These are phyloP conservation scores for Pichia sp. DNA, from an alignment of 1,139 yeast genomes.

Conservation along the genomic window DNA sequence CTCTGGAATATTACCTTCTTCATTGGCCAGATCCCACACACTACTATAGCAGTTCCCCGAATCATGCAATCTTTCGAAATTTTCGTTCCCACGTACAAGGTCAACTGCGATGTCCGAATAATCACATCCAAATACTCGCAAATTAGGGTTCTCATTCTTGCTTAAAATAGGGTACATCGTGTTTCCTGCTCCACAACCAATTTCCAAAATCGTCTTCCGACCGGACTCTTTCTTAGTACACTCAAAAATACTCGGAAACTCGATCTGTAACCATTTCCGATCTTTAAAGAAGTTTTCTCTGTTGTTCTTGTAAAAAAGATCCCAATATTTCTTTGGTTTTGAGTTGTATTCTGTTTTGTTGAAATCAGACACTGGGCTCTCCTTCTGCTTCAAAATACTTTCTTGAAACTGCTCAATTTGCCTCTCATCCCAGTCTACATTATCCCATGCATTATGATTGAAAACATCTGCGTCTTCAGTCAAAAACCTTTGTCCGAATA, in stretches of 20 bases:
- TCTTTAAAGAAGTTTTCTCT: conserved; percentile 93
- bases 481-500: conserved; percentile 82
- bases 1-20: conserved; percentile 71
- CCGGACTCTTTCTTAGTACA: conserved; percentile 69
- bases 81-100: conserved; percentile 61
- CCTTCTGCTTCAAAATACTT: conserved; percentile 70
- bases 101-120: conserved; percentile 89
- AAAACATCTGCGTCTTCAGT: conserved; percentile 77
- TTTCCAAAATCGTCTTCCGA: conserved; percentile 73
- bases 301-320: conserved; percentile 84
- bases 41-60: conserved; percentile 59
- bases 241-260: conserved; percentile 80
- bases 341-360: conserved; percentile 75
- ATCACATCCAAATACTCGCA: conserved; percentile 81
- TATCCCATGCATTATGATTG: conserved; percentile 96
- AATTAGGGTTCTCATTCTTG: conserved; percentile 74
- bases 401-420: conserved; percentile 73
- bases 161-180: conserved; percentile 85
- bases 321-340: conserved; percentile 95
- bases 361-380: conserved; percentile 78
- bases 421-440: conserved; percentile 96
- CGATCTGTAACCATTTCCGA: conserved; percentile 92
- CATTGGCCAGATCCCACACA: conserved; percentile 94
- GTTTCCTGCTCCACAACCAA: conserved; percentile 99
- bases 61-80: conserved; percentile 41